Percentiles rank a stretch among this genome's conserved stretches.
These are phyloP conservation scores for Coniella lustricola DNA, from an alignment of 2,329 filamentous ascomycete genomes.

Conservation along the genomic window DNA sequence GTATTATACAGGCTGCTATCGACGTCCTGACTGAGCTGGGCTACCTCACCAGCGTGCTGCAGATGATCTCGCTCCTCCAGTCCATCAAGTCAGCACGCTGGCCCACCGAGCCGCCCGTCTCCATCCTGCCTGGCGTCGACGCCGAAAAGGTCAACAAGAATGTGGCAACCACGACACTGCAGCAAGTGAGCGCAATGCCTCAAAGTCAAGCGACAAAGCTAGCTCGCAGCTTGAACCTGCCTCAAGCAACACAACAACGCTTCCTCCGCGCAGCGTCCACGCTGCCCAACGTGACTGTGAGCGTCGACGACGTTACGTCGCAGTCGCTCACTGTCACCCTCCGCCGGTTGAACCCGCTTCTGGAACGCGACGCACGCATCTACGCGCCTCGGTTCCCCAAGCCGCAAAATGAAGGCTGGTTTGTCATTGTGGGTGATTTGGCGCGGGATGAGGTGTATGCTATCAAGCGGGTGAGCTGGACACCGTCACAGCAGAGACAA, in stretches of 20 bases:
- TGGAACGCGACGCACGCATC: slow-evolving; percentile 63
- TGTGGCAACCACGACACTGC: slow-evolving; percentile 24
- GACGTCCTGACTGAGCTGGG: slow-evolving; percentile 91
- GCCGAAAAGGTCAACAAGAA: slow-evolving; percentile 31
- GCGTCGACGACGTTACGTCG: slow-evolving; percentile 53
- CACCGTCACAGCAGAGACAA: slow-evolving; percentile 19
- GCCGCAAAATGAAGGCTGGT: slow-evolving; percentile 89
- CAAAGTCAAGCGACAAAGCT: slow-evolving; percentile 34
- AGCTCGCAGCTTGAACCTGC: slow-evolving; percentile 44
- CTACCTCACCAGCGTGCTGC: slow-evolving; percentile 65
- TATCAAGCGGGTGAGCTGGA: slow-evolving; percentile 80
- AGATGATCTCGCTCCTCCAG: slow-evolving; percentile 82
- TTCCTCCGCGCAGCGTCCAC: slow-evolving; percentile 54
- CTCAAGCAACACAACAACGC: slow-evolving; percentile 33
- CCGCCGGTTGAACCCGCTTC: slow-evolving; percentile 58
- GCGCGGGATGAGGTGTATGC: slow-evolving; percentile 70
- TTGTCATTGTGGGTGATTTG: slow-evolving; percentile 67
- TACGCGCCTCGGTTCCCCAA: slow-evolving; percentile 90
- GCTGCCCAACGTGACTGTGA: slow-evolving; percentile 63
- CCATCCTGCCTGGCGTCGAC: slow-evolving; percentile 70
- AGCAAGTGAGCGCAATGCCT: slow-evolving; percentile 32
- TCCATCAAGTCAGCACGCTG: slow-evolving; percentile 89
- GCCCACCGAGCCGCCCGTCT: slow-evolving; percentile 73
- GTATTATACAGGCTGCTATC: slow-evolving; percentile 91
- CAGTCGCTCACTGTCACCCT: slow-evolving; percentile 57